phyloP scores from a whole-genome alignment of 2,329 filamentous ascomycete species.

The Ophiostoma triangulosporum region DNA sequence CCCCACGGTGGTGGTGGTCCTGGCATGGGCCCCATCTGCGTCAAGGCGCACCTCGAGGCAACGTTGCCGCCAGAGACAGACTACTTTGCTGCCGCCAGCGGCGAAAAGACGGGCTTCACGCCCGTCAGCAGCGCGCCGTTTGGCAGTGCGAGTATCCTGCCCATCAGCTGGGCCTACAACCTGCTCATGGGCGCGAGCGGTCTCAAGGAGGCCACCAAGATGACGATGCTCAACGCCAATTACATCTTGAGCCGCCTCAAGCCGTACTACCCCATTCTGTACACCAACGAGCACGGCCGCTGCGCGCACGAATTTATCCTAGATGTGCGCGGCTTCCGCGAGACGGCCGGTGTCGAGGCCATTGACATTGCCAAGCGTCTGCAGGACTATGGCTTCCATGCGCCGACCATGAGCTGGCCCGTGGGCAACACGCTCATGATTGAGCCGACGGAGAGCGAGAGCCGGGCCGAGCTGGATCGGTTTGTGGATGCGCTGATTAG shows the following conservation, averaged over 20 bases:
- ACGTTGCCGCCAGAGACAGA: constrained; percentile 48
- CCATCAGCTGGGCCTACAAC: constrained; percentile 92
- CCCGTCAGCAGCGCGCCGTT: constrained; percentile 69
- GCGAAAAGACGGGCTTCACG: constrained; percentile 21
- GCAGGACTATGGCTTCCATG: constrained; percentile 95
- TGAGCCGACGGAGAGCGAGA: constrained; percentile 89
- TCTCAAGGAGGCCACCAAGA: constrained; percentile 77
- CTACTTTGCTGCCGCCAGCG: constrained; percentile 10
- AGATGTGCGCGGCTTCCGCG: constrained; percentile 73
- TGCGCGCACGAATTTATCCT: constrained; percentile 98
- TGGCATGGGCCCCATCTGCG: constrained; percentile 86
- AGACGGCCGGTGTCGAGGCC: constrained; percentile 70
- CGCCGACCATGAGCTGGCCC: constrained; percentile 94
- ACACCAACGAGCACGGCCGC: constrained; percentile 75
- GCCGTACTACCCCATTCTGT: constrained; percentile 80
- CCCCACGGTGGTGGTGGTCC: constrained; percentile 91
- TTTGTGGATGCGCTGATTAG: constrained; percentile 83
- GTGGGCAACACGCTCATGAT: constrained; percentile 96
- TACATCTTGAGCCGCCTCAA: constrained; percentile 84
- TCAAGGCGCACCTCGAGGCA: constrained; percentile 64
- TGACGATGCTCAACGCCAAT: constrained; percentile 92
- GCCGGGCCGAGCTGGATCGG: constrained; percentile 80
- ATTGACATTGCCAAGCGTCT: constrained; percentile 94
- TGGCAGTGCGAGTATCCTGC: constrained; percentile 82
- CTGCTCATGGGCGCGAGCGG: constrained; percentile 80